Percentiles rank a stretch among this genome's conserved stretches.
Conservation (phyloP, 257 asterid species). For the Solanum appendiculatum region DNA sequence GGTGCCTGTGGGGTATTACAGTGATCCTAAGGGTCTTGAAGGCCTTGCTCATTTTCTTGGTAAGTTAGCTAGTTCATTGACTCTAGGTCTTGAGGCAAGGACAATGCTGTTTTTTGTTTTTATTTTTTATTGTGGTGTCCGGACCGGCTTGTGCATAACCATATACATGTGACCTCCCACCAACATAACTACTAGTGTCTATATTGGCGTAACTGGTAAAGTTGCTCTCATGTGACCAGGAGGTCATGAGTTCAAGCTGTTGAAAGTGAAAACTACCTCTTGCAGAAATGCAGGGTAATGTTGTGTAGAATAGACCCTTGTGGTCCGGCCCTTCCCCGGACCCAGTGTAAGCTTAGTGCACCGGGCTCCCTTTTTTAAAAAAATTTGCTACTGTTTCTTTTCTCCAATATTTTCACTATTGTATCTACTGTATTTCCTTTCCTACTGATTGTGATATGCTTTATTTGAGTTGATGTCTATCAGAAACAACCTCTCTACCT, state of each 20-base stretch:
- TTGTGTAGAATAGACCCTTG: background rate
- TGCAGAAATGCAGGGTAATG: background rate
- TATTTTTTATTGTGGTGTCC: background rate
- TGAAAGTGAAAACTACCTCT: background rate
- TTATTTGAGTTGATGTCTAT: background rate
- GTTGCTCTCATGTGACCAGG: background rate
- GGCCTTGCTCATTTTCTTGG: conserved; percentile 99
- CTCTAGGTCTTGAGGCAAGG: background rate
- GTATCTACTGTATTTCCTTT: background rate
- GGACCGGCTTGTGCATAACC: background rate
- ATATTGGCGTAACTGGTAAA: background rate
- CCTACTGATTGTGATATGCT: background rate
- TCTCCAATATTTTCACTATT: background rate
- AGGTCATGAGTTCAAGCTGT: background rate
- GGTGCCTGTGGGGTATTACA: conserved; percentile 80
- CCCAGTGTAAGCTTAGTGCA: background rate
- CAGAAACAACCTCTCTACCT: background rate
- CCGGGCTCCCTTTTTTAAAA: background rate
- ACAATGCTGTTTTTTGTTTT: too few species aligned
- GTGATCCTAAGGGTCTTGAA: conserved; percentile 88
- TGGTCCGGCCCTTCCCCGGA: background rate
- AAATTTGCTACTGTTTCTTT: background rate
- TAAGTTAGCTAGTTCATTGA: conserved; percentile 1
- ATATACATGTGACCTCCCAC: background rate
- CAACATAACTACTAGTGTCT: background rate